A percentile compares a stretch with the other conserved stretches of the same genome.
Evolutionary conservation across 495 filamentous ascomycete genomes (phyloP).

Genomic region (Podospora fimiseda): DNA sequence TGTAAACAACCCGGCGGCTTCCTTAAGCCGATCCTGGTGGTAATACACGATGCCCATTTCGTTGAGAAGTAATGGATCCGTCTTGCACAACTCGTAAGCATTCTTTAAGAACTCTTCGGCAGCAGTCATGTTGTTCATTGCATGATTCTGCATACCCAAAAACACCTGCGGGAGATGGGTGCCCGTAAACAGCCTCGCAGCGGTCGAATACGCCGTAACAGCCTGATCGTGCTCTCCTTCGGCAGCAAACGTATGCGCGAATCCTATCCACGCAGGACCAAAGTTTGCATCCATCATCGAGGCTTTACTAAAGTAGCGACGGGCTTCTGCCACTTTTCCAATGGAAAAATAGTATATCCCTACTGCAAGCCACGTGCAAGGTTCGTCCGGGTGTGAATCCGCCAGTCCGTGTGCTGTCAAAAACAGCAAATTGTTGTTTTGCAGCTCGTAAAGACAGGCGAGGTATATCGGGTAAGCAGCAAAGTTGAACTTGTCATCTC

Average conservation of each 20-base stretch:
- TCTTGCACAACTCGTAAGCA: constrained; percentile 67
- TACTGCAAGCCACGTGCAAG: constrained; percentile 87
- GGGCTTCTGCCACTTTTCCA: constrained; percentile 83
- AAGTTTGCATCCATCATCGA: constrained; percentile 97
- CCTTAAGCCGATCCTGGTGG: constrained; percentile 73
- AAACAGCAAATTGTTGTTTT: constrained; percentile 80
- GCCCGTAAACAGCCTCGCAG: constrained; percentile 90
- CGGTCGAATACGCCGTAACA: constrained; percentile 95
- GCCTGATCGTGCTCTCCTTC: constrained; percentile 99
- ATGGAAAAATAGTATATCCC: constrained; percentile 92
- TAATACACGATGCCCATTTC: constrained; percentile 93
- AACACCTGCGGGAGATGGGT: constrained; percentile 96
- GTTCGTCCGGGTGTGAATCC: constrained; percentile 84
- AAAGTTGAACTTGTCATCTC: constrained; percentile 81
- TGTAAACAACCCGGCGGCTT: constrained; percentile 65
- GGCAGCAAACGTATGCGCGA: constrained; percentile 99
- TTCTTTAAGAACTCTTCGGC: constrained; percentile 94
- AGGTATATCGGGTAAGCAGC: constrained; percentile 83
- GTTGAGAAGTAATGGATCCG: constrained; percentile 87
- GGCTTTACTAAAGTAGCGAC: constrained; percentile 93
- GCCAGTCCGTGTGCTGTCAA: constrained; percentile 91
- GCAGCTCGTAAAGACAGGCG: constrained; percentile 84
- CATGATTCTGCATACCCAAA: constrained; percentile 96
- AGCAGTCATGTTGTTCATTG: constrained; percentile 87
- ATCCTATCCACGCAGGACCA: constrained; percentile 97